phyloP scores from a whole-genome alignment of 768 basidiomycete species.

The Gymnopilus junonius region DNA sequence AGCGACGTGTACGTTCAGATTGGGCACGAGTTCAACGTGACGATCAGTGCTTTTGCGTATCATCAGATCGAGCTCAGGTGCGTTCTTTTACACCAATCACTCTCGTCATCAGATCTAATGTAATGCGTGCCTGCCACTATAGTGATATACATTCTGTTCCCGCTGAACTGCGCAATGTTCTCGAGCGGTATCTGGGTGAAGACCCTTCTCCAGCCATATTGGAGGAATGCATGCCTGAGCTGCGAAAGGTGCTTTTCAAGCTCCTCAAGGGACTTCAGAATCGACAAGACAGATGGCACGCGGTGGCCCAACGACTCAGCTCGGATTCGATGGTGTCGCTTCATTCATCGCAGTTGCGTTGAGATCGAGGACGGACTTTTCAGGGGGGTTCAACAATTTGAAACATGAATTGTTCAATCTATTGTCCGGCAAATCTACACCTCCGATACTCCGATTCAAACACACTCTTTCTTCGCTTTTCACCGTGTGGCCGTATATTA shows the following conservation, averaged over 20 bases:
- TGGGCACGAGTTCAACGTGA: slow-evolving; percentile 87
- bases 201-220: slow-evolving; percentile 78
- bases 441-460: no score
- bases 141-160: slow-evolving; percentile 73
- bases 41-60: slow-evolving; percentile 73
- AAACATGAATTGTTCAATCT: no score
- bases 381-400: no score
- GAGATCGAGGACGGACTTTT: neutral
- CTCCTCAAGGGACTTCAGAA: slow-evolving; percentile 83
- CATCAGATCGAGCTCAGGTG: slow-evolving; percentile 81
- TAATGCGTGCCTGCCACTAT: neutral
- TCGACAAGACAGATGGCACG: slow-evolving; percentile 64
- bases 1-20: slow-evolving; percentile 90
- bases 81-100: slow-evolving; percentile 25
- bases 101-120: neutral
- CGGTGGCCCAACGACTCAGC: slow-evolving; percentile 9
- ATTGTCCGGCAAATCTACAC: no score
- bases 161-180: slow-evolving; percentile 61
- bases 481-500: no score
- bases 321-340: neutral
- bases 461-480: no score
- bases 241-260: slow-evolving; percentile 80
- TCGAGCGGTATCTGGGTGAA: slow-evolving; percentile 72
- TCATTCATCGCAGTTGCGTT: neutral
- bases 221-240: slow-evolving; percentile 77